These are phyloP conservation scores for Elongisporangium prolatum DNA, from an alignment of 352 stramenopile species.

Conservation along the genomic window DNA sequence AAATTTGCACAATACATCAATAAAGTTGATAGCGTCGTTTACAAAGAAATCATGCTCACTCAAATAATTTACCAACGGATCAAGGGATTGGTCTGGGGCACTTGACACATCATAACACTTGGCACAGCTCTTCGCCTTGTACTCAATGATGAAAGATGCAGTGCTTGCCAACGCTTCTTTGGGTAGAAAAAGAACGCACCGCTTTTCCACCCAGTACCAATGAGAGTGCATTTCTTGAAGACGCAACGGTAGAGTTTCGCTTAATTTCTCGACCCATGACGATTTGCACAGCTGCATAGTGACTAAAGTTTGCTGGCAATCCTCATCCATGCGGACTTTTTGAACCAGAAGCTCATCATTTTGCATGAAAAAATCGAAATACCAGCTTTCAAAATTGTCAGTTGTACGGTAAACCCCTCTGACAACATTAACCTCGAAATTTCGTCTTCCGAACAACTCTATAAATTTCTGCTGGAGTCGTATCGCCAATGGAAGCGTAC, in stretches of 20 bases:
- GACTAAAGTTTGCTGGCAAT: neutral
- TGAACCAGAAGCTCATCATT: constrained; percentile 23
- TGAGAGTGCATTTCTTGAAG: constrained; percentile 32
- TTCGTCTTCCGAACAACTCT: constrained; percentile 32
- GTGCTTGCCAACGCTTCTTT: constrained; percentile 3
- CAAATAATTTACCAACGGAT: neutral
- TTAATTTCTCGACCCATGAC: constrained; percentile 21
- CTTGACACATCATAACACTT: neutral
- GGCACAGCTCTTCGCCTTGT: neutral
- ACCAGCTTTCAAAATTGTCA: constrained; percentile 13
- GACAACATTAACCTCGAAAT: constrained; percentile 43
- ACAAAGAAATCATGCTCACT: neutral
- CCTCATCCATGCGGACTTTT: constrained; percentile 15
- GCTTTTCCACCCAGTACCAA: constrained; percentile 44
- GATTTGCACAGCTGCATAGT: constrained; percentile 29
- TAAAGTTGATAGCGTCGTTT: neutral
- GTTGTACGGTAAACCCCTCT: constrained; percentile 28
- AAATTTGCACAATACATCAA: constrained; percentile 32
- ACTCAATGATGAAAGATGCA: constrained; percentile 1
- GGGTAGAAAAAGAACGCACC: constrained; percentile 34
- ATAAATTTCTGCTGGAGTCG: constrained; percentile 22
- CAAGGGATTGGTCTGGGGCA: neutral
- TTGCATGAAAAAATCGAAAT: constrained; percentile 33
- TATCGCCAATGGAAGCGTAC: constrained; percentile 32
- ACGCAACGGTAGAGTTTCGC: constrained; percentile 16